Base-by-base conservation (phyloP, 495 filamentous ascomycete genomes). In the Cryomyces minteri region DNA sequence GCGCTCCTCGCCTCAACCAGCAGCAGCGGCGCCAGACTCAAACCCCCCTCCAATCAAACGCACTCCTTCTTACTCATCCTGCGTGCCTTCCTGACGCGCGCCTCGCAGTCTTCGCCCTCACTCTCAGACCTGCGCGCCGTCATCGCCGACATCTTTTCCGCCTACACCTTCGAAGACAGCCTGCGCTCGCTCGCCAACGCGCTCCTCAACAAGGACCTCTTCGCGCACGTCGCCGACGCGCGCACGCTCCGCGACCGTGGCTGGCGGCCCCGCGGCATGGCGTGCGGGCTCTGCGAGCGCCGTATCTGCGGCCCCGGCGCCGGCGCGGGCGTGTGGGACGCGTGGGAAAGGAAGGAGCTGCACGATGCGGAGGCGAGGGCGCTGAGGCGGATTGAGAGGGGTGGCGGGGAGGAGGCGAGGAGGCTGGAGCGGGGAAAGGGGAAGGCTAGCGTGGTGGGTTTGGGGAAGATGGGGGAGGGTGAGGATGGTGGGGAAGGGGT, bases 131-230 rank as follows among this genome's bases (percentile, higher is more conserved):
- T 98, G 9, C 80, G 92, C 28, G 70, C 74, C 38, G 87, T 95
- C 1, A 71, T 98, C 4, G 67, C 76, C 2, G 84, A 84, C 5
- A 86, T 98, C 40, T 98, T 98, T 61, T 79, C 88, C 2, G 88
- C 92, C 0, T 96, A 98, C 55, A 77, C 85, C 0, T 94, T 94
- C 58, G 92, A 96, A 58, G 79, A 84, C 53, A 83, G 81, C 4
- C 80, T 98, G 9, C 69, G 96, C 14, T 68, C 73, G 2, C 75
- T 98, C 10, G 84, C 92, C 8, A 88, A 87, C 59, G 72, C 76
- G 12, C 74, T 98, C 48, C 67, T 98, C 1, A 87, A 94, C 47
- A 80, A 87, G 49, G 85, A 93, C 54, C 69, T 94, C 12, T 98
- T 94, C 53, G 74, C 82, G 10, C 80, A 84, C 51, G 87, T 95